These are phyloP conservation scores for Saccharomycopsis babjevae DNA, from an alignment of 805 yeast species.

Conservation along the genomic window DNA sequence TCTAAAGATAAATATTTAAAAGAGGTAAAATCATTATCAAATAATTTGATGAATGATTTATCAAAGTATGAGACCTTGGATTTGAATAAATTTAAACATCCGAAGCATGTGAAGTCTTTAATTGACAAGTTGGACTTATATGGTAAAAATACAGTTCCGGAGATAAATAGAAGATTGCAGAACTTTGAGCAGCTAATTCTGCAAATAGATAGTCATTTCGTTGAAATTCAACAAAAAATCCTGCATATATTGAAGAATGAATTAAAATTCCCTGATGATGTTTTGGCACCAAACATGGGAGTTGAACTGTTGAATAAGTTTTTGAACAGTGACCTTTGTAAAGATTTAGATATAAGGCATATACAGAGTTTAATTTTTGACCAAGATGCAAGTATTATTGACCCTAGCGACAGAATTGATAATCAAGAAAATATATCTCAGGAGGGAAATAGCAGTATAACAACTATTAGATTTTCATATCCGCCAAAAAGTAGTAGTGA, in stretches of 20 bases:
- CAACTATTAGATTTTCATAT: neutral
- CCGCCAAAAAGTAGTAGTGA: neutral
- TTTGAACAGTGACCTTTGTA: neutral
- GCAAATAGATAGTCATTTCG: neutral
- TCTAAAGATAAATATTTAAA: neutral
- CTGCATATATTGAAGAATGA: neutral
- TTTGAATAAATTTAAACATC: neutral
- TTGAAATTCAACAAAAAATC: neutral
- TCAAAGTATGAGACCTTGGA: slow-evolving; percentile 1
- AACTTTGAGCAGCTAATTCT: neutral
- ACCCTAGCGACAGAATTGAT: neutral
- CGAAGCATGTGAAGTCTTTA: neutral
- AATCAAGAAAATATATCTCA: neutral
- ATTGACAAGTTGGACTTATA: neutral
- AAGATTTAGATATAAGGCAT: slow-evolving; percentile 3
- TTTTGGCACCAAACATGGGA: neutral
- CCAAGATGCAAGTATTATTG: neutral
- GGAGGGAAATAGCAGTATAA: neutral
- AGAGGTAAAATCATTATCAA: slow-evolving; percentile 1
- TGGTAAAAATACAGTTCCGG: neutral
- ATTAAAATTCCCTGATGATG: neutral
- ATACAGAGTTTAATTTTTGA: neutral
- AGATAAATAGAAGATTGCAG: neutral
- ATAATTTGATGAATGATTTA: neutral
- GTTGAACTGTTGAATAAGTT: neutral